These are phyloP conservation scores for Liquidambar formosana DNA, from an alignment of 164 flowering plant genomes.

Conservation along the genomic window DNA sequence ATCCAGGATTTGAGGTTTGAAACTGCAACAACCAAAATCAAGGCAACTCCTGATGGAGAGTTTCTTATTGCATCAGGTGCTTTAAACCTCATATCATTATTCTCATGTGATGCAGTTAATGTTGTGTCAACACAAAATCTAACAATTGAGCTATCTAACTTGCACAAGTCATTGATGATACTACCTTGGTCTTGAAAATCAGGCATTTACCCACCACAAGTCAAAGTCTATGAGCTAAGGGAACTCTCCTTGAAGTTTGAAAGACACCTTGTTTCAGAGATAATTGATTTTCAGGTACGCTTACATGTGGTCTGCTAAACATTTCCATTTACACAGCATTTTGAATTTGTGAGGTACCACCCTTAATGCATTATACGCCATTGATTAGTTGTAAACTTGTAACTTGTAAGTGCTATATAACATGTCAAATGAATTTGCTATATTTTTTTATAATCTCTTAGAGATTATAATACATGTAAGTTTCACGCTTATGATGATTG, in stretches of 20 bases:
- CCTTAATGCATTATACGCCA: no score
- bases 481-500: no score
- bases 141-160: background rate
- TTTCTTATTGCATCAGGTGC: constrained; percentile 87
- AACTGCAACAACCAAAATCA: constrained; percentile 82
- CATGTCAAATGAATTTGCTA: no score
- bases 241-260: constrained; percentile 86
- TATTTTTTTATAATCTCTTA: no score
- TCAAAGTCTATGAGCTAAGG: constrained; percentile 85
- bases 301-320: background rate
- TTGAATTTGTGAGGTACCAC: background rate
- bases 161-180: background rate
- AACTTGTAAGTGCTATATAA: background rate
- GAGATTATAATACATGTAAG: no score
- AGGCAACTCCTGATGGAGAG: constrained; percentile 83
- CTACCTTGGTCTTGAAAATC: constrained; percentile 10
- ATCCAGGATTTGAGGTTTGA: constrained; percentile 91
- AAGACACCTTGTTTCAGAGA: constrained; percentile 78
- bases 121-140: background rate
- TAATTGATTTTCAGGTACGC: constrained; percentile 80
- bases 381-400: background rate
- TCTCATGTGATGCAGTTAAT: background rate
- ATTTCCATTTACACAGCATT: no score
- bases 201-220: constrained; percentile 95
- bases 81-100: background rate